Evolutionary conservation across 257 asterid species (phyloP), one percentile per base, ranked within the genome.

Genomic region (Haberlea rhodopensis): DNA sequence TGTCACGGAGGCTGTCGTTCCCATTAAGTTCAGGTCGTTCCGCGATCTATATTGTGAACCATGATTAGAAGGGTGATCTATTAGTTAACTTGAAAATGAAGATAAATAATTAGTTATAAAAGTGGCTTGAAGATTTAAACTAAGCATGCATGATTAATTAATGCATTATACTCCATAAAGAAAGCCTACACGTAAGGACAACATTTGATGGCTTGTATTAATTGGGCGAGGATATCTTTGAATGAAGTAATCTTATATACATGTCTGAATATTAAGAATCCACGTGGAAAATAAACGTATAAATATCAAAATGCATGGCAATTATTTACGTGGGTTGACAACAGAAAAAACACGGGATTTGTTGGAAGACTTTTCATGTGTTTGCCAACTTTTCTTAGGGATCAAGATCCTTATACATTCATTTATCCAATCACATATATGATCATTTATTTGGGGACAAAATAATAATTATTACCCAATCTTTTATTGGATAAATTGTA

Each of bases 231-330:
- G 56, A 13, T 46, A 34, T 3, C 68, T n/a, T 26, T 19, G 53
- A 7, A 53, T 21, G 22, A 25, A 53, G 26, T 63, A 32, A 45
- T 31, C 29, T 26, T 71, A 66, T 49, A 62, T 59, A 76, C 45
- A 3, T 72, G 66, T 63, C 66, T 11, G 49, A 51, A 9, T 26
- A 7, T 0, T 13, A n/a, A n/a, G 65, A 65, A 5, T 73, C 78
- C 78, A 70, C 78, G 76, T 77, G 28, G 71, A 19, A 62, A 29
- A 40, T 46, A 34, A 34, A 49, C 19, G 18, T 43, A 64, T 24
- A 49, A 60, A 51, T 56, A 49, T 56, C 24, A 16, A 28, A 57
- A 40, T 18, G 4, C 28, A 31, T 68, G 23, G 77, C 55, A 49
- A 71, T 57, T 49, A 54, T 63, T 59, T 61, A 51, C 72, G 61